A percentile compares a stretch with the other conserved stretches of the same genome.
Evolutionary conservation across 768 basidiomycete genomes (phyloP).

Genomic region (Tricholoma sp.): DNA sequence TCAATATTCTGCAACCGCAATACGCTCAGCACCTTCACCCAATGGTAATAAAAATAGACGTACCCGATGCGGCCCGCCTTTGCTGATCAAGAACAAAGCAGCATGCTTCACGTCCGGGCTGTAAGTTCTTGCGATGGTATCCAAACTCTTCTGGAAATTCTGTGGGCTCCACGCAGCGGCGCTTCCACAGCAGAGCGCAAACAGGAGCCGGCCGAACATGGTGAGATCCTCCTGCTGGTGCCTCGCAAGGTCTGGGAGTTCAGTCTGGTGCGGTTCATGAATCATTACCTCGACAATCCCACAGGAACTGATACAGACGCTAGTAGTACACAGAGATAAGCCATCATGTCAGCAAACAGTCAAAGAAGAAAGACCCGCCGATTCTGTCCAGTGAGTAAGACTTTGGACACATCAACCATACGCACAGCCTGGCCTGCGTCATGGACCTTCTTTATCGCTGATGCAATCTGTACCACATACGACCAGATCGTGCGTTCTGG

Average conservation of each 20-base stretch:
- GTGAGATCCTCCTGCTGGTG: conserved; percentile 87
- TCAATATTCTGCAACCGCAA: conserved; percentile 55
- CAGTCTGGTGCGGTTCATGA: conserved; percentile 55
- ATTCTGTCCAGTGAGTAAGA: conserved; percentile 87
- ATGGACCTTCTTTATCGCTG: conserved; percentile 83
- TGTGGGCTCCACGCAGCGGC: conserved; percentile 51
- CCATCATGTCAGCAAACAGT: no score
- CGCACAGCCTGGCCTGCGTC: conserved; percentile 75
- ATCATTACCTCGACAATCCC: conserved; percentile 83
- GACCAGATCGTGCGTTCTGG: conserved; percentile 88
- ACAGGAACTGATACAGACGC: conserved; percentile 83
- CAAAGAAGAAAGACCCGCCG: conserved; percentile 37
- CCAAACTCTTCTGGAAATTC: conserved; percentile 70
- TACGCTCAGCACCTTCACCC: background rate
- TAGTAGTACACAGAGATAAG: conserved; percentile 17
- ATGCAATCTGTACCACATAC: conserved; percentile 86
- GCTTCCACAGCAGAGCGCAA: conserved; percentile 73
- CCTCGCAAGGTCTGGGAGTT: conserved; percentile 35
- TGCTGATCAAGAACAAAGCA: conserved; percentile 71
- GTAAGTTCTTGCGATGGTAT: conserved; percentile 68
- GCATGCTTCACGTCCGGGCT: conserved; percentile 79
- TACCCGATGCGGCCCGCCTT: conserved; percentile 64
- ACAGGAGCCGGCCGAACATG: conserved; percentile 81
- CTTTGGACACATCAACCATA: conserved; percentile 81
- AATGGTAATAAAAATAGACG: conserved; percentile 1